Percentiles rank a stretch among this genome's conserved stretches.
Evolutionary conservation across 768 basidiomycete genomes (phyloP).

Genomic region (Piloderma croceum): DNA sequence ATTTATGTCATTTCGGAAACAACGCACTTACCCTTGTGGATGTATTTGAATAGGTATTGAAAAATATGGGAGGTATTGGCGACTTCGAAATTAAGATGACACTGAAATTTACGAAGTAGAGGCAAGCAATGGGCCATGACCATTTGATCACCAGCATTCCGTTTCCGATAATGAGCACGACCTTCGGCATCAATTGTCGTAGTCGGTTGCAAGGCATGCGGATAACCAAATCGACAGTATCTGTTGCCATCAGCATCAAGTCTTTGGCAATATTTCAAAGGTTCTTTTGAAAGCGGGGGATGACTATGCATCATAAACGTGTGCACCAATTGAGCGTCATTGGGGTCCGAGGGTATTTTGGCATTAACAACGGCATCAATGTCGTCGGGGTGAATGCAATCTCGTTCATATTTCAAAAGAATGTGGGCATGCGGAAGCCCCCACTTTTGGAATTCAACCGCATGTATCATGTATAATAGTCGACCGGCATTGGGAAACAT

Average conservation of each 20-base stretch:
- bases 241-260: conserved; percentile 10
- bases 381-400: conserved; percentile 18
- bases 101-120: conserved; percentile 26
- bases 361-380: conserved; percentile 32
- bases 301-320: conserved; percentile 34
- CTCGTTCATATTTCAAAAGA: conserved; percentile 27
- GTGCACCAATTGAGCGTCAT: conserved; percentile 20
- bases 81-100: conserved; percentile 34
- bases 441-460: conserved; percentile 37
- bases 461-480: conserved; percentile 26
- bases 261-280: conserved; percentile 24
- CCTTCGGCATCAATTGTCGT: conserved; percentile 26
- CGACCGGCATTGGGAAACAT: conserved; percentile 29
- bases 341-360: conserved; percentile 24
- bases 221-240: too few relatives aligned
- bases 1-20: too few relatives aligned
- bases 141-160: conserved; percentile 17
- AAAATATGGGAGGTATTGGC: conserved; percentile 27
- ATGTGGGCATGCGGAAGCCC: conserved; percentile 39
- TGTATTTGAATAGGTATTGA: conserved; percentile 36
- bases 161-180: conserved; percentile 23
- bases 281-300: conserved; percentile 7
- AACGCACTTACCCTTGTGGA: conserved; percentile 32
- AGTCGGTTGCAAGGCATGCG: too few relatives aligned
- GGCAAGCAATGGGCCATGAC: conserved; percentile 30